These are phyloP conservation scores for Alternaria panax DNA, from an alignment of 2,329 filamentous ascomycete species.

Conservation along the genomic window DNA sequence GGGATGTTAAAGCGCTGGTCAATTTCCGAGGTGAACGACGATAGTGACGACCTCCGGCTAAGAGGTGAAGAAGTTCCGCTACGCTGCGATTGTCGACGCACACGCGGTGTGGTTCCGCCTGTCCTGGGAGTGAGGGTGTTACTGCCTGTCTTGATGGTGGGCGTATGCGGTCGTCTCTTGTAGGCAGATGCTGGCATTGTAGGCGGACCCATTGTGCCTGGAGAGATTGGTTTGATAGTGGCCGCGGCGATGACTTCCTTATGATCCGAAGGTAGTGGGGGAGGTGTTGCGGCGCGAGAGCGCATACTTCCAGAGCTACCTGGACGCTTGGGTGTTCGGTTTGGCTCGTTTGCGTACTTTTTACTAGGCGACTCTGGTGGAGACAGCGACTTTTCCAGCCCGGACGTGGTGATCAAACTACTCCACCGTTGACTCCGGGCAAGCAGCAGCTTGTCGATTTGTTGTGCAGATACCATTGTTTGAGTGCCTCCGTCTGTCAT, in stretches of 20 bases:
- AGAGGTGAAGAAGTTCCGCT: conserved; percentile 58
- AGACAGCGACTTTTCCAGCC: conserved; percentile 40
- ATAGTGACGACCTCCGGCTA: conserved; percentile 83
- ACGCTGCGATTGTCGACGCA: conserved; percentile 53
- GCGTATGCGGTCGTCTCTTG: conserved; percentile 55
- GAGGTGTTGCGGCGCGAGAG: conserved; percentile 61
- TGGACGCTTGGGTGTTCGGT: conserved; percentile 63
- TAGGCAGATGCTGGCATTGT: conserved; percentile 79
- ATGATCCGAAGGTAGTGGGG: conserved; percentile 83
- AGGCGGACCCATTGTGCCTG: conserved; percentile 80
- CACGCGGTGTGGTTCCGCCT: conserved; percentile 65
- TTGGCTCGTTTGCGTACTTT: conserved; percentile 35
- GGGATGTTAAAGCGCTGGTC: conserved; percentile 85
- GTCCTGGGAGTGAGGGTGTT: conserved; percentile 54
- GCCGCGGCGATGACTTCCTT: conserved; percentile 84
- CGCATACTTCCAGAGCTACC: conserved; percentile 75
- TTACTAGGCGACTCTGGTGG: conserved; percentile 48
- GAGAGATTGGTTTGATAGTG: conserved; percentile 59
- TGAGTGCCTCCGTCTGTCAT: conserved; percentile 78
- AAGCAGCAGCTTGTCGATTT: conserved; percentile 78
- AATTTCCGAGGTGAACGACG: conserved; percentile 93
- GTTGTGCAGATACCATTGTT: conserved; percentile 81
- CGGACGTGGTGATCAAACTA: conserved; percentile 38
- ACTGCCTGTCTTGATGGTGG: conserved; percentile 52
- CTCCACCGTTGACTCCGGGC: conserved; percentile 54